Conservation (phyloP, 202 grass and related monocot species). For the Panicum hallii region DNA sequence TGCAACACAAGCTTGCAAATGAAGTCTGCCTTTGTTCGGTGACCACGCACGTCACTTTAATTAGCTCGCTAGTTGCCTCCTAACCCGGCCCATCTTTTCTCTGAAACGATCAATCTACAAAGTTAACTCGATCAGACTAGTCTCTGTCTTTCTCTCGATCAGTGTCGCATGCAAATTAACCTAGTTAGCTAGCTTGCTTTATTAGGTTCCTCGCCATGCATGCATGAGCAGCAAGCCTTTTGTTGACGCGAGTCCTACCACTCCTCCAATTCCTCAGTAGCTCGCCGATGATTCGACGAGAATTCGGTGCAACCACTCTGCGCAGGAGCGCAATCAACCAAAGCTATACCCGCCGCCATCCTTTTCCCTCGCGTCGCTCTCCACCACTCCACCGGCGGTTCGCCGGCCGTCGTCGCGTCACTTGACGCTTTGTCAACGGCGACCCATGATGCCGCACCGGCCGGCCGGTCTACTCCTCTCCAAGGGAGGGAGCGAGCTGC, state of each 20-base stretch:
- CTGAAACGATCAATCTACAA: not conserved
- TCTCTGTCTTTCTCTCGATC: conserved; percentile 16
- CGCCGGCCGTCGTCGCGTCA: conserved; percentile 19
- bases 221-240: not conserved
- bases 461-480: not conserved
- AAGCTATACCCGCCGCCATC: not conserved
- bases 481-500: too few species aligned
- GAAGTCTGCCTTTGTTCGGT: conserved; percentile 55
- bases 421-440: conserved; percentile 38
- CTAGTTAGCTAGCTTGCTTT: not conserved
- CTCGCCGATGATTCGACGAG: conserved; percentile 13
- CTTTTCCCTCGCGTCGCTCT: not conserved
- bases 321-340: not conserved
- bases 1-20: conserved; percentile 28
- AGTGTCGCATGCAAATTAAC: not conserved
- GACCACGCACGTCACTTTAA: conserved; percentile 25
- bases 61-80: not conserved
- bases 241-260: not conserved
- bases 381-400: not conserved
- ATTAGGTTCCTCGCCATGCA: not conserved
- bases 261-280: not conserved
- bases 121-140: not conserved
- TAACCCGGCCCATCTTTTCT: conserved; percentile 12
- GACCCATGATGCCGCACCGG: conserved; percentile 47
- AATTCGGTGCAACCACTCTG: conserved; percentile 43